These are phyloP conservation scores for Arabis alpina DNA, from an alignment of 345 rosid species.

Conservation along the genomic window DNA sequence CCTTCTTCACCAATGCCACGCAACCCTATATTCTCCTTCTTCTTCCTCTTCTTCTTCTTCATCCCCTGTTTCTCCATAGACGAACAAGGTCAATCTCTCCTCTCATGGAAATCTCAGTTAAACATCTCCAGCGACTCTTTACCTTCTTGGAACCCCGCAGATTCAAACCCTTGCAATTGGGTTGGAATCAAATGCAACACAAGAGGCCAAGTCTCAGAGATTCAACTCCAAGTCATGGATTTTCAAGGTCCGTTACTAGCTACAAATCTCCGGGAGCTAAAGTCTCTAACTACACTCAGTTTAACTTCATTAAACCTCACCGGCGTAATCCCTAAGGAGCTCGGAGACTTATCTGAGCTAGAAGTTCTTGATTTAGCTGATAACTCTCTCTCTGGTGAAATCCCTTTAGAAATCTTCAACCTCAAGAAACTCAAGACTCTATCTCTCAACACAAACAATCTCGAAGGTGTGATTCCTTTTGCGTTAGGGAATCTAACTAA, in stretches of 20 bases:
- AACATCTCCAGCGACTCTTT: conserved; percentile 58
- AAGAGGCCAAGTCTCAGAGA: conserved; percentile 57
- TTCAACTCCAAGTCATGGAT: conserved; percentile 58
- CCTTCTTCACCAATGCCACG: conserved; percentile 66
- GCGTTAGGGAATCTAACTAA: conserved; percentile 63
- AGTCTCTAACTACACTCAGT: conserved; percentile 57
- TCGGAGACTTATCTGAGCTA: conserved; percentile 66
- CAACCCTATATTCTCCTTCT: conserved; percentile 52
- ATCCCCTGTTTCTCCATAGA: conserved; percentile 62
- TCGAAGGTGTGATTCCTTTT: conserved; percentile 81
- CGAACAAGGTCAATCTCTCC: conserved; percentile 70
- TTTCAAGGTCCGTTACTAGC: conserved; percentile 75
- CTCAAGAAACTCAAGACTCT: conserved; percentile 62
- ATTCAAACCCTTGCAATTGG: conserved; percentile 76
- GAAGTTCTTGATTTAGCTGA: conserved; percentile 66
- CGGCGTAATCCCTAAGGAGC: conserved; percentile 66
- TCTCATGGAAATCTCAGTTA: conserved; percentile 75
- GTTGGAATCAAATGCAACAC: conserved; percentile 72
- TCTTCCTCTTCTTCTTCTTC: conserved; percentile 53
- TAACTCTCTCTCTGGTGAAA: conserved; percentile 73
- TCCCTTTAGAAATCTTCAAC: conserved; percentile 70
- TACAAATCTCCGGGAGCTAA: conserved; percentile 60
- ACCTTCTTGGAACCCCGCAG: conserved; percentile 62
- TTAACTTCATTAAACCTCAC: conserved; percentile 79
- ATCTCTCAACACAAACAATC: conserved; percentile 68